Evolutionary conservation across 176 grass and related monocot genomes (phyloP), one percentile per base, ranked within the genome.

Genomic region (Panicum miliaceum): DNA sequence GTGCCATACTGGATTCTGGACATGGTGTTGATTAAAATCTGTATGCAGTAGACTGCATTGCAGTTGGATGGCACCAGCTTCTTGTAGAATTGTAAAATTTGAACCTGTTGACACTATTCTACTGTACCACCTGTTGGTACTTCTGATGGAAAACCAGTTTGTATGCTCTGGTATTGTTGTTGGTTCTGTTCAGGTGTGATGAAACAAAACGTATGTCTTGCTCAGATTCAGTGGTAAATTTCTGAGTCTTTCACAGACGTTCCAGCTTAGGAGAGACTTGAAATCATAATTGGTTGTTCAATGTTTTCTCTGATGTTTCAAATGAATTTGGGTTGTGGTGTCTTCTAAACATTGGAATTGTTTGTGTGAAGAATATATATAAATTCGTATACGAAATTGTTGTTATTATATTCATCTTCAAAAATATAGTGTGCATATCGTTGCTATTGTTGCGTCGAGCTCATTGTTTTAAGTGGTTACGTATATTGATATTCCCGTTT

Each of bases 21-120:
- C 5, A 85, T 26, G 47, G 19, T 68, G 34, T 35, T 52, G 10
- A 50, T 32, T 8, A 68, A 32, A 57, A 43, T 32, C 32, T 43
- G 61, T 61, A 61, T 47, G 40, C 22, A 18, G 46, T 15, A 68
- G 20, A 19, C 22, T 74, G 81, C 51, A 36, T 62, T 45, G n/a
- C 1, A 35, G 27, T 59, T 83, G 16, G 36, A 35, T 64, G 75
- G 43, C 3, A 45, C 0, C 3, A 15, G 4, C 4, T 62, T 65
- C 19, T 2, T 58, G 20, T 46, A 74, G 37, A 87, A 77, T 10
- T 78, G 23, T 79, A 14, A 0, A 79, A 35, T 50, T 75, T 75
- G n/a, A 47, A 16, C 12, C 5, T 46, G 7, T 54, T 54, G 12
- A 15, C 53, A 7, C 12, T 35, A 7, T 3, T 35, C 3, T 2